phyloP scores from a whole-genome alignment of 2,329 filamentous ascomycete genomes.

The Clonostachys rhizophaga region DNA sequence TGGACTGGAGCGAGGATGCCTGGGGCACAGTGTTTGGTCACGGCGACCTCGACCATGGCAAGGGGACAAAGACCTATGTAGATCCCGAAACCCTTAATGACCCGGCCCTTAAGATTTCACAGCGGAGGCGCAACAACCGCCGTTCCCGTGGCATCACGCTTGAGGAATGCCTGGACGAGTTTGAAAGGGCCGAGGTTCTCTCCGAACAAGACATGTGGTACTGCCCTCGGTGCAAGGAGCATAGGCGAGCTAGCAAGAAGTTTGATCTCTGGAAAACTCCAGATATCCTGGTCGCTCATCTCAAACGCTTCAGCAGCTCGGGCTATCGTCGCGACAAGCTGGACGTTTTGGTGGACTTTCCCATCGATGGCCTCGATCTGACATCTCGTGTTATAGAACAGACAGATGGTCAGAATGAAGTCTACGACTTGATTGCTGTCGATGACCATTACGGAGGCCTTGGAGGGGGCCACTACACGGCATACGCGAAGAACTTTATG shows the following conservation, averaged over 20 bases:
- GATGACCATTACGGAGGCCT: slow-evolving; percentile 95
- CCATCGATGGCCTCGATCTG: slow-evolving; percentile 81
- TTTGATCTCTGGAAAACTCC: slow-evolving; percentile 96
- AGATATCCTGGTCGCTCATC: slow-evolving; percentile 89
- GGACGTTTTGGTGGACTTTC: slow-evolving; percentile 87
- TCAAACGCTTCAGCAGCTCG: slow-evolving; percentile 91
- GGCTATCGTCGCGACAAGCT: slow-evolving; percentile 84
- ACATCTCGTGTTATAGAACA: slow-evolving; percentile 73
- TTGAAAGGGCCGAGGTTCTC: slow-evolving; percentile 87
- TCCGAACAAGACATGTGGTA: slow-evolving; percentile 98
- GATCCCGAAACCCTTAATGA: slow-evolving; percentile 51
- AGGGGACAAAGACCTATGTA: slow-evolving; percentile 41
- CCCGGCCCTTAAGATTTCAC: slow-evolving; percentile 59
- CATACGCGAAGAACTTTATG: slow-evolving; percentile 87
- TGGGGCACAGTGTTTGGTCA: slow-evolving; percentile 66
- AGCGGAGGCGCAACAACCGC: slow-evolving; percentile 56
- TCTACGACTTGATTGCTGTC: slow-evolving; percentile 92
- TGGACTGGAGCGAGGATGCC: slow-evolving; percentile 76
- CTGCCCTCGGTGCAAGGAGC: slow-evolving; percentile 91
- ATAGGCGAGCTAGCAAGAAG: slow-evolving; percentile 89
- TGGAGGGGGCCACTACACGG: slow-evolving; percentile 94
- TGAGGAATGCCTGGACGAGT: slow-evolving; percentile 90
- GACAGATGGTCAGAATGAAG: slow-evolving; percentile 74
- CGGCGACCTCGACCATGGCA: slow-evolving; percentile 33
- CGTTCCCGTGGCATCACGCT: slow-evolving; percentile 66